Percentiles rank a stretch among this genome's conserved stretches.
Conservation (phyloP, 352 stramenopile genomes). For the Pythium rishiriense region DNA sequence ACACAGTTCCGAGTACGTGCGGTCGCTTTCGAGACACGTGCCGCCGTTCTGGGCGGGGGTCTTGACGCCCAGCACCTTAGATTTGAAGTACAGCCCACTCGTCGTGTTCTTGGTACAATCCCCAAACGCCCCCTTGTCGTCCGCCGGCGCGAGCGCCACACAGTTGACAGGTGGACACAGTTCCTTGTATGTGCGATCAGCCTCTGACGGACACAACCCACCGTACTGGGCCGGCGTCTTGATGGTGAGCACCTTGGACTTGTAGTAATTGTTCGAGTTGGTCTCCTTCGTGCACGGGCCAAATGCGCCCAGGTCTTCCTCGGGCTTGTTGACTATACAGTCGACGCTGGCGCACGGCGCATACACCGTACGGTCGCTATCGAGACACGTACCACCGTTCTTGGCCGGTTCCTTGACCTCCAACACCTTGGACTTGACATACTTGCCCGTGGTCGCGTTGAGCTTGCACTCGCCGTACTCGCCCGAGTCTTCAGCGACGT, state of each 20-base stretch:
- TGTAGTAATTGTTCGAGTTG: neutral
- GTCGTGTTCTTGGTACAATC: neutral
- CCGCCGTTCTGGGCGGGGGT: neutral
- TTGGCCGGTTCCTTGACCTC: neutral
- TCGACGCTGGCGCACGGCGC: constrained; percentile 1
- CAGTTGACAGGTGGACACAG: neutral
- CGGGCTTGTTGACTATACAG: neutral
- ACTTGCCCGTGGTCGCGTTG: neutral
- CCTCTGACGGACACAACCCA: neutral
- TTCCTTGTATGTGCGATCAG: neutral
- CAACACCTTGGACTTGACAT: neutral
- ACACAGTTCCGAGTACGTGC: neutral
- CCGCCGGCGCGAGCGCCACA: neutral
- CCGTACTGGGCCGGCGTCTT: constrained; percentile 1
- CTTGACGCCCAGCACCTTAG: constrained; percentile 1
- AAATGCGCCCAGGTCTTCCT: neutral
- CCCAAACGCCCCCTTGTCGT: constrained; percentile 2
- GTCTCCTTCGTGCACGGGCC: neutral
- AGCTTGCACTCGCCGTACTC: neutral
- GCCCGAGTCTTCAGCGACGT: neutral
- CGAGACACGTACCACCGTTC: neutral
- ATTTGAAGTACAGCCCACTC: neutral
- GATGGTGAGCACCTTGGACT: constrained; percentile 3
- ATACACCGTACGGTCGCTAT: neutral
- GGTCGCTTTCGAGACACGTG: neutral